Percentiles rank a stretch among this genome's conserved stretches.
phyloP scores from a whole-genome alignment of 2,329 filamentous ascomycete genomes.

The Penicillium vulpinum region DNA sequence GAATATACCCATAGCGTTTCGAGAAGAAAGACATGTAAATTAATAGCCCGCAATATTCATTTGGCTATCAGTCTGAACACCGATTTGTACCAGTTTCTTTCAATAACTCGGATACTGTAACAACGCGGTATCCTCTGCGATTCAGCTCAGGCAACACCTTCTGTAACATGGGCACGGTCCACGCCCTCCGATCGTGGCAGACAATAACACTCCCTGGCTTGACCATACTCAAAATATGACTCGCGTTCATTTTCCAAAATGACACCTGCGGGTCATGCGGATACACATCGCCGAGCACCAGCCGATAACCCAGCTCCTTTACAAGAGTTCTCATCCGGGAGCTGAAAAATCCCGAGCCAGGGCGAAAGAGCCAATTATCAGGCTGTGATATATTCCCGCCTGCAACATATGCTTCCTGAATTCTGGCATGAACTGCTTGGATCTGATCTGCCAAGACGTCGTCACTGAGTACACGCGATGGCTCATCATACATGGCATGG shows the following conservation, averaged over 20 bases:
- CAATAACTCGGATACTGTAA: constrained; percentile 69
- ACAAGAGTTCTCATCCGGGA: constrained; percentile 64
- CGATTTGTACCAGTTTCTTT: constrained; percentile 24
- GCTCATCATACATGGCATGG: constrained; percentile 86
- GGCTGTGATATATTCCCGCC: constrained; percentile 37
- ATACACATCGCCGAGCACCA: constrained; percentile 83
- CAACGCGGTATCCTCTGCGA: constrained; percentile 67
- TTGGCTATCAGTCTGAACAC: background rate
- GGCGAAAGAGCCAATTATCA: constrained; percentile 70
- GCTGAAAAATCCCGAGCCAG: constrained; percentile 82
- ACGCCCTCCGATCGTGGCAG: constrained; percentile 80
- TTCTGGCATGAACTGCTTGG: constrained; percentile 60
- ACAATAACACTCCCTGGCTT: constrained; percentile 76
- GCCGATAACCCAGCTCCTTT: constrained; percentile 62
- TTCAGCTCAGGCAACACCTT: constrained; percentile 71
- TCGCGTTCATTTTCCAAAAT: constrained; percentile 68
- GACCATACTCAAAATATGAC: constrained; percentile 77
- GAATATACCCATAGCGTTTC: constrained; percentile 18
- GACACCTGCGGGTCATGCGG: constrained; percentile 87
- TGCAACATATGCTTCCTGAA: constrained; percentile 57
- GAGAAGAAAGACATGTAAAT: constrained; percentile 1
- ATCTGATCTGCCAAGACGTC: constrained; percentile 65
- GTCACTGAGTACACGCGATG: constrained; percentile 62
- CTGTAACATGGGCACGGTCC: constrained; percentile 77
- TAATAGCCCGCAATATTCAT: background rate